These are phyloP conservation scores for Linanthus parryae DNA, from an alignment of 148 eudicot genomes.

Conservation along the genomic window DNA sequence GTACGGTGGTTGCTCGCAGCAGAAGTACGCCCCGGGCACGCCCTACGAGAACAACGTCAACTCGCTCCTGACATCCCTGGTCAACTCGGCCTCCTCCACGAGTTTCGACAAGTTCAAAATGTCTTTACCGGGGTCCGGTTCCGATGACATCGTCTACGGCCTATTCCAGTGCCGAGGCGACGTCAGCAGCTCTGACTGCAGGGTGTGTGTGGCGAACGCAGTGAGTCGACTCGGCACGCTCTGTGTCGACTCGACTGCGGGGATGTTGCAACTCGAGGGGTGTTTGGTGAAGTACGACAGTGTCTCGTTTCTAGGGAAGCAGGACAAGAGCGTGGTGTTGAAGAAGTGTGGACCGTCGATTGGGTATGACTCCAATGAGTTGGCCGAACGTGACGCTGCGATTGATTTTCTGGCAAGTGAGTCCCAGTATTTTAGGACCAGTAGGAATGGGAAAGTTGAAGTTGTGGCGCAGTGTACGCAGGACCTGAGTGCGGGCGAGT, in stretches of 20 bases:
- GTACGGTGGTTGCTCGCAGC: conserved; percentile 34
- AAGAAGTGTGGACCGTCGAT: conserved; percentile 35
- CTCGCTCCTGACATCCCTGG: conserved; percentile 38
- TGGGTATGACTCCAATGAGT: conserved; percentile 18
- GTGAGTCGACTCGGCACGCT: conserved; percentile 29
- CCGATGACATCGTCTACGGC: conserved; percentile 26
- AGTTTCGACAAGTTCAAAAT: conserved; percentile 29
- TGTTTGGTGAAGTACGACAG: conserved; percentile 45
- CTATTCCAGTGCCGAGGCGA: conserved; percentile 47
- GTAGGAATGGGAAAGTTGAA: conserved; percentile 21
- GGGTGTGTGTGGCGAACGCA: conserved; percentile 20
- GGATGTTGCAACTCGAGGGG: conserved; percentile 35
- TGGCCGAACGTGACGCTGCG: conserved; percentile 20
- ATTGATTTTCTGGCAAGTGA: conserved; percentile 21
- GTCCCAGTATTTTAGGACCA: conserved; percentile 22
- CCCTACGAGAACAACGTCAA: conserved; percentile 33
- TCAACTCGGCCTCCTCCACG: conserved; percentile 29
- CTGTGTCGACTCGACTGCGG: conserved; percentile 26
- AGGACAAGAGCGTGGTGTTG: conserved; percentile 36
- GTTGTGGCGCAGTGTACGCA: conserved; percentile 46
- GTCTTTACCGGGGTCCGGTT: conserved; percentile 21
- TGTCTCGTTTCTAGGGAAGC: conserved; percentile 27
- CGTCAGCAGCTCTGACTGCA: conserved; percentile 23
- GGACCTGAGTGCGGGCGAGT: conserved; percentile 27
- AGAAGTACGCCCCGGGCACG: conserved; percentile 18